phyloP scores from a whole-genome alignment of 2,329 filamentous ascomycete species.

The Hymenoscyphus albidus region DNA sequence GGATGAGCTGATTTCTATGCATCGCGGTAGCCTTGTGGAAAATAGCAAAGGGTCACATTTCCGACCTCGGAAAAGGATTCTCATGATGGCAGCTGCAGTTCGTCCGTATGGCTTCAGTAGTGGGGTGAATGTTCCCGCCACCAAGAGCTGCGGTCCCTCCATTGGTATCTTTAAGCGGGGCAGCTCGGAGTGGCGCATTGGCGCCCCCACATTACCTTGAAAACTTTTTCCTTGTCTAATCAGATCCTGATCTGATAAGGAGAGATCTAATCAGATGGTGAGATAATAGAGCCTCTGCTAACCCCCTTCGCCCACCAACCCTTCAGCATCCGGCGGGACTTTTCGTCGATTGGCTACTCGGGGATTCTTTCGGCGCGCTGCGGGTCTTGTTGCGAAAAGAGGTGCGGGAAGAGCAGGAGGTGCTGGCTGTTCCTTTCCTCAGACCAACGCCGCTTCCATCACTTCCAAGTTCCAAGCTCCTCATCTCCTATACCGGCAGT shows the following conservation, averaged over 20 bases:
- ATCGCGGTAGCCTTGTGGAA: too few species aligned
- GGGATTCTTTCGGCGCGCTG: not conserved
- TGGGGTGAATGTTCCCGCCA: too few species aligned
- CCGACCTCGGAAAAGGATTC: too few species aligned
- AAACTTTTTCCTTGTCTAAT: conserved; percentile 1
- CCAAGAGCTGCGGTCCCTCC: too few species aligned
- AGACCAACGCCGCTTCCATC: not conserved
- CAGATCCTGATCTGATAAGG: not conserved
- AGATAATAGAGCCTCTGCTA: not conserved
- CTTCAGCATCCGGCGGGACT: too few species aligned
- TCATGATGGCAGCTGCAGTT: too few species aligned
- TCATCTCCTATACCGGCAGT: not conserved
- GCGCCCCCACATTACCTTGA: not conserved
- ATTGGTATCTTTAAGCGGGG: not conserved
- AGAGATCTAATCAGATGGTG: not conserved
- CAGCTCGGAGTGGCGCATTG: not conserved
- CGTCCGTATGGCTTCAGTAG: too few species aligned
- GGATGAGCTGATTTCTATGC: too few species aligned
- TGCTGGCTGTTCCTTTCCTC: not conserved
- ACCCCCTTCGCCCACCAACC: not conserved
- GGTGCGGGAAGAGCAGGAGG: not conserved
- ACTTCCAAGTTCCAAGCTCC: not conserved
- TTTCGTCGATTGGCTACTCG: not conserved
- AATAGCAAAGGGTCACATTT: too few species aligned
- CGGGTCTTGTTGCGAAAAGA: not conserved